These are phyloP conservation scores for Aspergillus affinis DNA, from an alignment of 495 filamentous ascomycete species.

Conservation along the genomic window DNA sequence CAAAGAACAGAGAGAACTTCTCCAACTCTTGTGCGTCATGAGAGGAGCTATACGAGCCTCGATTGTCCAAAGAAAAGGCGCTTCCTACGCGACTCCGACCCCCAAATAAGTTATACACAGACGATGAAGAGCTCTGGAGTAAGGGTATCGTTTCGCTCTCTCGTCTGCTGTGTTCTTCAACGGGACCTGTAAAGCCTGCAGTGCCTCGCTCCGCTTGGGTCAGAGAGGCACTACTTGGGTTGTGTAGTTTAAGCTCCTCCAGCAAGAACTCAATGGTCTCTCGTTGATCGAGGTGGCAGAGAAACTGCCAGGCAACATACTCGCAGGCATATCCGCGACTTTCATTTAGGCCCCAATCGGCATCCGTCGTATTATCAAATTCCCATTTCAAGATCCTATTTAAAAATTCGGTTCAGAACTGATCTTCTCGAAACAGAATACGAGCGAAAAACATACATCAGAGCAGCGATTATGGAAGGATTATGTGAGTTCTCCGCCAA, in stretches of 20 bases:
- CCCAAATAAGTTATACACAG: conserved; percentile 25
- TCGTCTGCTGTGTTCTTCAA: conserved; percentile 8
- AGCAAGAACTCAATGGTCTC: conserved; percentile 83
- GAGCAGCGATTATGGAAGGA: conserved; percentile 70
- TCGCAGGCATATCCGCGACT: conserved; percentile 84
- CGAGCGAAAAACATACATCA: conserved; percentile 58
- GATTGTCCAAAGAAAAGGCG: conserved; percentile 10
- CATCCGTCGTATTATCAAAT: conserved; percentile 56
- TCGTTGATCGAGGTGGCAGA: conserved; percentile 72
- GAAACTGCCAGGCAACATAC: conserved; percentile 86
- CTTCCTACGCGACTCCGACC: conserved; percentile 15
- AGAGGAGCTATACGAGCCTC: conserved; percentile 11
- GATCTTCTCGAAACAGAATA: neutral
- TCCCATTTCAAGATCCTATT: conserved; percentile 78
- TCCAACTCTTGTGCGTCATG: conserved; percentile 44
- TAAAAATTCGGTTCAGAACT: conserved; percentile 1
- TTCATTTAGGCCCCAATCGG: conserved; percentile 71
- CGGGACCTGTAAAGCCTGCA: conserved; percentile 14
- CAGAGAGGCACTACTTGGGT: conserved; percentile 18
- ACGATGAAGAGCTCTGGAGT: conserved; percentile 28
- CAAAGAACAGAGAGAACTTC: conserved; percentile 64
- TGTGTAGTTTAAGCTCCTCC: conserved; percentile 61
- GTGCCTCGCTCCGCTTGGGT: conserved; percentile 29
- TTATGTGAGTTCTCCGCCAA: conserved; percentile 67
- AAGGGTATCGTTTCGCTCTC: conserved; percentile 33